Conservation (phyloP, 768 basidiomycete genomes). For the Trametes punicea region DNA sequence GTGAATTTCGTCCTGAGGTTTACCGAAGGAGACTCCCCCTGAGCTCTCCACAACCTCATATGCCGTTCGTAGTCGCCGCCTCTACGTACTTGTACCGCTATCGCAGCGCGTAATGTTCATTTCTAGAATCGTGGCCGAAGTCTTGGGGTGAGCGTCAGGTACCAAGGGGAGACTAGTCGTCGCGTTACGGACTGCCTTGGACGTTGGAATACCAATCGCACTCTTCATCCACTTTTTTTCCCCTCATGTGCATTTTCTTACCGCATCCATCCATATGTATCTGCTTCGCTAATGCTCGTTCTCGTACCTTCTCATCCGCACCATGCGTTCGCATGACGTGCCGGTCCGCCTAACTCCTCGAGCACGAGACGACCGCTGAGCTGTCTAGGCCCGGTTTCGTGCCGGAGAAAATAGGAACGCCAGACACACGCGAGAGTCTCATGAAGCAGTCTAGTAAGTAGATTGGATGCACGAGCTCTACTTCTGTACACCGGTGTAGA, state of each 20-base stretch:
- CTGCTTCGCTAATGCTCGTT: slow-evolving; percentile 2
- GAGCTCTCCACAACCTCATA: neutral
- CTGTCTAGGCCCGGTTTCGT: no score
- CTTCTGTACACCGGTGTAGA: slow-evolving; percentile 84
- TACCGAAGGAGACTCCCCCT: slow-evolving; percentile 32
- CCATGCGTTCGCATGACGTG: neutral
- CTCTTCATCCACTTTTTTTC: neutral
- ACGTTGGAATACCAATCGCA: slow-evolving; percentile 10
- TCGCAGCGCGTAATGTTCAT: neutral
- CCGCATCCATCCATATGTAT: slow-evolving; percentile 6
- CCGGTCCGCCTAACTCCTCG: slow-evolving; percentile 5
- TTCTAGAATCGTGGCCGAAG: neutral
- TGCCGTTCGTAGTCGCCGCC: neutral
- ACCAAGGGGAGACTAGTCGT: neutral
- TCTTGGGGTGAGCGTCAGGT: neutral
- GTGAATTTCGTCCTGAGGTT: slow-evolving; percentile 86
- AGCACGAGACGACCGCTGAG: no score
- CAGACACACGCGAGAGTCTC: no score
- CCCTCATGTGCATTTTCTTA: slow-evolving; percentile 1
- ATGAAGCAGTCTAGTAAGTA: slow-evolving; percentile 4
- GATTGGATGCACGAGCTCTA: slow-evolving; percentile 32
- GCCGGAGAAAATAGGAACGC: no score
- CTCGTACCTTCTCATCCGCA: neutral
- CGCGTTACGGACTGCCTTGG: slow-evolving; percentile 5
- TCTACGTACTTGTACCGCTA: neutral